Conservation (phyloP, 2,329 filamentous ascomycete genomes). For the Calonectria montana region DNA sequence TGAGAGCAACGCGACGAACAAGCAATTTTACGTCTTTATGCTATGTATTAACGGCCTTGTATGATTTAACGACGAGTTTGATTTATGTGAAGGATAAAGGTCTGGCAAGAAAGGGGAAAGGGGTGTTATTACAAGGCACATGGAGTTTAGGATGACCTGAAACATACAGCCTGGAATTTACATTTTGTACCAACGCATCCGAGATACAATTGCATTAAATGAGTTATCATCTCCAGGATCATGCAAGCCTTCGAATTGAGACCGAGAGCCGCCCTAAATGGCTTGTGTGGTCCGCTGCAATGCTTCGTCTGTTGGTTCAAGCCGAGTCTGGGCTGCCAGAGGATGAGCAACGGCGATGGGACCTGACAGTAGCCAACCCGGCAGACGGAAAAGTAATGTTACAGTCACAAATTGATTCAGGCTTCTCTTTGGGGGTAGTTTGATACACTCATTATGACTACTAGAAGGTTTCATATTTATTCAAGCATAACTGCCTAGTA, state of each 20-base stretch:
- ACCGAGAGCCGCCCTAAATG: not conserved
- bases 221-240: not conserved
- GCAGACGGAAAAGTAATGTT: too few relatives aligned
- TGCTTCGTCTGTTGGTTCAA: too few relatives aligned
- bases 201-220: not conserved
- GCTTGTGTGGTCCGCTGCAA: not conserved
- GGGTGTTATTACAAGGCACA: slow-evolving; percentile 1
- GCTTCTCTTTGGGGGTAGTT: too few relatives aligned
- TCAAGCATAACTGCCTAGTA: too few relatives aligned
- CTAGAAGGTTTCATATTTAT: too few relatives aligned
- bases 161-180: not conserved
- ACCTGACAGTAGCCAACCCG: slow-evolving; percentile 28
- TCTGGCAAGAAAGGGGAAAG: not conserved
- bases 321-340: slow-evolving; percentile 31
- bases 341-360: slow-evolving; percentile 42
- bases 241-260: not conserved
- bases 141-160: slow-evolving; percentile 30
- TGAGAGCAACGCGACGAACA: not conserved
- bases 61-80: slow-evolving; percentile 34
- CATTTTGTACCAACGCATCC: not conserved
- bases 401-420: too few relatives aligned
- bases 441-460: too few relatives aligned
- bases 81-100: slow-evolving; percentile 11
- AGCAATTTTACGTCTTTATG: not conserved
- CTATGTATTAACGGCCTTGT: slow-evolving; percentile 22